Conservation (phyloP, 768 basidiomycete species). For the Calocera cornea region DNA sequence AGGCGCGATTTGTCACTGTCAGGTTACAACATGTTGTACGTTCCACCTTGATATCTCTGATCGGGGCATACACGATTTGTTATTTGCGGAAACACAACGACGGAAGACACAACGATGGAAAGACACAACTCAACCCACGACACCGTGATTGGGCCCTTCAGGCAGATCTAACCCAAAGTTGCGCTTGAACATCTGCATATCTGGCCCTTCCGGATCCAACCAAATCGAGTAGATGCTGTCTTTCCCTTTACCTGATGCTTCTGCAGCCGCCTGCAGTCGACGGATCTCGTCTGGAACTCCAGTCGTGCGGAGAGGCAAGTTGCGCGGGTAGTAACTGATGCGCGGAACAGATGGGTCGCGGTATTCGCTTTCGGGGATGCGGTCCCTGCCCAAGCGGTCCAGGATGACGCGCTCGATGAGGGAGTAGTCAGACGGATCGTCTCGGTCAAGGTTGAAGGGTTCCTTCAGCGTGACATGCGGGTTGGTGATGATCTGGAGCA, state of each 20-base stretch:
- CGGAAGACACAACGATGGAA: no score
- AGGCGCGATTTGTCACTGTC: no score
- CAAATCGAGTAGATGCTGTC: neutral
- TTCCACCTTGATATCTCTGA: no score
- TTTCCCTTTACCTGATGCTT: neutral
- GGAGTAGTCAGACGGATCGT: slow-evolving; percentile 14
- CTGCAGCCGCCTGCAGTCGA: neutral
- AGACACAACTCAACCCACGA: neutral
- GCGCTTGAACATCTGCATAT: neutral
- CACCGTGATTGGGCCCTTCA: neutral
- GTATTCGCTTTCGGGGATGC: slow-evolving; percentile 11
- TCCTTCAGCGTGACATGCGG: slow-evolving; percentile 15
- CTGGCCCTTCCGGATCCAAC: neutral
- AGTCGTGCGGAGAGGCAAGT: neutral
- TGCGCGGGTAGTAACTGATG: neutral
- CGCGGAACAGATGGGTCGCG: slow-evolving; percentile 12
- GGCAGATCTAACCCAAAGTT: neutral
- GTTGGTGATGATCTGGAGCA: slow-evolving; percentile 14
- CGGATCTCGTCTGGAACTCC: neutral
- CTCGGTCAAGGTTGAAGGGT: slow-evolving; percentile 15
- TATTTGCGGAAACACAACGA: no score
- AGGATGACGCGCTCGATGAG: slow-evolving; percentile 18
- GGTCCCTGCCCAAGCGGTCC: slow-evolving; percentile 11
- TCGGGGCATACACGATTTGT: no score
- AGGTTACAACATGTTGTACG: no score